Conservation (phyloP, 1,139 yeast genomes). For the Hansenula sp. region DNA sequence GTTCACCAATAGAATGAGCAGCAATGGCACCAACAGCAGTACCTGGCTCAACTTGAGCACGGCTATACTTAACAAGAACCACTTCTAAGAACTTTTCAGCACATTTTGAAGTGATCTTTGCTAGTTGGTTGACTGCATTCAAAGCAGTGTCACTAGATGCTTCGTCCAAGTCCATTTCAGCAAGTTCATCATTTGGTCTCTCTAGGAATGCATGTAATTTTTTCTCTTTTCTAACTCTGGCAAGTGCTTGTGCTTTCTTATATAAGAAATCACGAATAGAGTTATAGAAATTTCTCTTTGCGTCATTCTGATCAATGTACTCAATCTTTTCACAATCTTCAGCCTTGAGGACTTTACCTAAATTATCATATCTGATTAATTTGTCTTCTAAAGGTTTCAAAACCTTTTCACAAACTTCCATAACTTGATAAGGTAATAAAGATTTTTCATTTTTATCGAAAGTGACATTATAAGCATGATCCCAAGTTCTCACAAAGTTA, state of each 20-base stretch:
- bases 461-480: conserved; percentile 77
- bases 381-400: conserved; percentile 57
- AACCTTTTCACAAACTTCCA: conserved; percentile 48
- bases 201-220: conserved; percentile 41
- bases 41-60: conserved; percentile 97
- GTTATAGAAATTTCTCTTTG: conserved; percentile 76
- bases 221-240: conserved; percentile 51
- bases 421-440: conserved; percentile 68
- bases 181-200: conserved; percentile 38
- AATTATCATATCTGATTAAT: conserved; percentile 65
- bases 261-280: conserved; percentile 63
- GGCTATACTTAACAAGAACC: conserved; percentile 76
- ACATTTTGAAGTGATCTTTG: conserved; percentile 60
- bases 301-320: conserved; percentile 76
- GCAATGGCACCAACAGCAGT: conserved; percentile 99
- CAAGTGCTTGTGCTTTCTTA: conserved; percentile 54
- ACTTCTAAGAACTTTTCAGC: conserved; percentile 68
- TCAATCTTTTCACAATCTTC: conserved; percentile 46
- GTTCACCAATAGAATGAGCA: conserved; percentile 98
- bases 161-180: conserved; percentile 44
- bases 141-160: conserved; percentile 28
- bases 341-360: conserved; percentile 50
- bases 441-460: conserved; percentile 51
- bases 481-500: conserved; percentile 92
- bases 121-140: conserved; percentile 64